phyloP scores from a whole-genome alignment of 2,329 filamentous ascomycete genomes.

The Cytospora paraplurivora region DNA sequence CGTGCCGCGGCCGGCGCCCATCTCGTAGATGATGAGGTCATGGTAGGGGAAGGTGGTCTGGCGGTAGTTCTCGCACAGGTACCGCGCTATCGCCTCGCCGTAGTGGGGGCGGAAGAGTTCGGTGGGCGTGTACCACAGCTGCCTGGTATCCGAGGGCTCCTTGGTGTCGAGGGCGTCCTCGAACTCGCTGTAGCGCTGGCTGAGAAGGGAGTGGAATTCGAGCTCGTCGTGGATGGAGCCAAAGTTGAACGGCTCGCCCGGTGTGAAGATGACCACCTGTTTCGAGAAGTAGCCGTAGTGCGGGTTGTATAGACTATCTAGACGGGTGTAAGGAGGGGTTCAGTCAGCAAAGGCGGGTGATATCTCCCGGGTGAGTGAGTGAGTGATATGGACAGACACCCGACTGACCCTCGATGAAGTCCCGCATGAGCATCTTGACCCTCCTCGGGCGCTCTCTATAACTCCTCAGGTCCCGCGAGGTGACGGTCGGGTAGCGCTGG shows the following conservation, averaged over 20 bases:
- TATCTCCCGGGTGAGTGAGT: not conserved
- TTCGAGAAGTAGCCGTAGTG: slow-evolving; percentile 96
- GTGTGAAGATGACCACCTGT: slow-evolving; percentile 93
- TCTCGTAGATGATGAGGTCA: slow-evolving; percentile 97
- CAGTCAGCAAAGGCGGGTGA: not conserved
- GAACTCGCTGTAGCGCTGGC: slow-evolving; percentile 82
- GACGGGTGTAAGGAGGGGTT: slow-evolving; percentile 24
- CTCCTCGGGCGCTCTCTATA: slow-evolving; percentile 76
- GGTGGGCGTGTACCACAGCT: slow-evolving; percentile 98
- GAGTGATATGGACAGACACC: not conserved
- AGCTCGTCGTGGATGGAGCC: slow-evolving; percentile 77
- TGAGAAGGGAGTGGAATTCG: slow-evolving; percentile 77
- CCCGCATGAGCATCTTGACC: slow-evolving; percentile 95
- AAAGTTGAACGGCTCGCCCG: slow-evolving; percentile 91
- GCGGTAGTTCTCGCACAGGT: slow-evolving; percentile 94
- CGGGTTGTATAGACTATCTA: slow-evolving; percentile 92
- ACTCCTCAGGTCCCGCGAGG: slow-evolving; percentile 73
- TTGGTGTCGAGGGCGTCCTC: slow-evolving; percentile 83
- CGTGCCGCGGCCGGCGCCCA: slow-evolving; percentile 96
- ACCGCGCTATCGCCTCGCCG: slow-evolving; percentile 94
- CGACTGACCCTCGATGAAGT: slow-evolving; percentile 86
- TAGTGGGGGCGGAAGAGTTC: slow-evolving; percentile 97
- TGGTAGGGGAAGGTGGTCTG: slow-evolving; percentile 92
- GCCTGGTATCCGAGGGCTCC: slow-evolving; percentile 71
- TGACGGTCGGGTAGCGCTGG: slow-evolving; percentile 79